A percentile compares a stretch with the other conserved stretches of the same genome.
Conservation (phyloP, 345 rosid species). For the Eucalyptus lansdowneana region DNA sequence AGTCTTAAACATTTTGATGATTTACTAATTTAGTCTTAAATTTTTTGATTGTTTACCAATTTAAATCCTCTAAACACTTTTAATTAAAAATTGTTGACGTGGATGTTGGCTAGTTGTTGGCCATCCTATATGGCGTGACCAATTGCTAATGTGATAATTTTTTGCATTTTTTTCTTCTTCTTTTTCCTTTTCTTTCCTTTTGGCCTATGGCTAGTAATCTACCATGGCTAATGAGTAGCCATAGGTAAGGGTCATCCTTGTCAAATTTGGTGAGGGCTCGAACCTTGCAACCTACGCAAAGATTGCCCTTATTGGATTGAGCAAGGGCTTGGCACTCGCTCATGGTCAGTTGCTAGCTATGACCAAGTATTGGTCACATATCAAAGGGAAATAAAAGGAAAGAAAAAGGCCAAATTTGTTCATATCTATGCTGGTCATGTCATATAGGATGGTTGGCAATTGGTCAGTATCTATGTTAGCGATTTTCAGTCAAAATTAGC, state of each 20-base stretch:
- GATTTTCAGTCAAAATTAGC: neutral
- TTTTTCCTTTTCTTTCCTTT: neutral
- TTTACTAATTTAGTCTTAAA: neutral
- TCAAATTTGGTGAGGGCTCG: neutral
- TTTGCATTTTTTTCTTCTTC: neutral
- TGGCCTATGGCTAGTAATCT: neutral
- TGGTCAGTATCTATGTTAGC: fast-evolving
- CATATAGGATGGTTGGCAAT: neutral
- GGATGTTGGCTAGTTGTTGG: no score
- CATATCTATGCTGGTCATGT: fast-evolving
- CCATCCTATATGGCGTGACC: fast-evolving
- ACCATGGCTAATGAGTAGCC: neutral
- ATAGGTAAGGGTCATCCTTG: neutral
- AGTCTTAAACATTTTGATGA: neutral
- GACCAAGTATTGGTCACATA: neutral
- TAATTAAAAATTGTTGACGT: fast-evolving
- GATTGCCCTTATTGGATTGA: neutral
- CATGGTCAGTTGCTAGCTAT: neutral
- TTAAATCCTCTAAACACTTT: no score
- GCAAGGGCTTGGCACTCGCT: neutral
- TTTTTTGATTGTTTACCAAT: no score
- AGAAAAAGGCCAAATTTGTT: neutral
- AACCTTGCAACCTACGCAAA: neutral
- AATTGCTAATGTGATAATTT: no score
- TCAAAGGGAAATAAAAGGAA: neutral